Conservation (phyloP, 768 basidiomycete species). For the Suillus decipiens region DNA sequence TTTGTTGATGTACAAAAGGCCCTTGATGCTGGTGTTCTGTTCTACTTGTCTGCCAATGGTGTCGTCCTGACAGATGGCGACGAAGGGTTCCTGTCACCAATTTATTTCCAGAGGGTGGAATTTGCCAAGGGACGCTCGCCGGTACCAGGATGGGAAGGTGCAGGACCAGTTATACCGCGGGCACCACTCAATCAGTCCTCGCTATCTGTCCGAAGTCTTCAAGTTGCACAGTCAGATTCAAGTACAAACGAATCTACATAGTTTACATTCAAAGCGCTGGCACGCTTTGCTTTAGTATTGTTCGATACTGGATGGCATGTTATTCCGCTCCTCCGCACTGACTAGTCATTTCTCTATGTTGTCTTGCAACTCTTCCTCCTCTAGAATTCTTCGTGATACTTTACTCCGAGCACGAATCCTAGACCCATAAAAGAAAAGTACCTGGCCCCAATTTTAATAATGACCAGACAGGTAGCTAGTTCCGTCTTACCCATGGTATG, state of each 20-base stretch:
- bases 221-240: neutral
- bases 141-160: constrained; percentile 26
- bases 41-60: constrained; percentile 83
- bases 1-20: constrained; percentile 78
- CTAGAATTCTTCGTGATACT: constrained; percentile 17
- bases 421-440: constrained; percentile 26
- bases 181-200: neutral
- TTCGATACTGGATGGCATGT: neutral
- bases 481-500: constrained; percentile 49
- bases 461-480: constrained; percentile 6
- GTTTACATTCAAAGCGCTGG: neutral
- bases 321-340: neutral
- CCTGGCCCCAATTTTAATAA: neutral
- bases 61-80: constrained; percentile 87
- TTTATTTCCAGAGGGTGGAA: constrained; percentile 74
- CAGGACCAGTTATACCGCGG: constrained; percentile 3
- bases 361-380: constrained; percentile 7
- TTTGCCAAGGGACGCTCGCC: constrained; percentile 30
- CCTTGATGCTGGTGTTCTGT: constrained; percentile 65
- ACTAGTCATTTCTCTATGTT: neutral
- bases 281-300: neutral
- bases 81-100: constrained; percentile 56
- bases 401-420: constrained; percentile 23
- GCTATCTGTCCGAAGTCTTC: neutral
- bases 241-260: neutral